These are phyloP conservation scores for Penicillium salamii DNA, from an alignment of 495 filamentous ascomycete species.

Conservation along the genomic window DNA sequence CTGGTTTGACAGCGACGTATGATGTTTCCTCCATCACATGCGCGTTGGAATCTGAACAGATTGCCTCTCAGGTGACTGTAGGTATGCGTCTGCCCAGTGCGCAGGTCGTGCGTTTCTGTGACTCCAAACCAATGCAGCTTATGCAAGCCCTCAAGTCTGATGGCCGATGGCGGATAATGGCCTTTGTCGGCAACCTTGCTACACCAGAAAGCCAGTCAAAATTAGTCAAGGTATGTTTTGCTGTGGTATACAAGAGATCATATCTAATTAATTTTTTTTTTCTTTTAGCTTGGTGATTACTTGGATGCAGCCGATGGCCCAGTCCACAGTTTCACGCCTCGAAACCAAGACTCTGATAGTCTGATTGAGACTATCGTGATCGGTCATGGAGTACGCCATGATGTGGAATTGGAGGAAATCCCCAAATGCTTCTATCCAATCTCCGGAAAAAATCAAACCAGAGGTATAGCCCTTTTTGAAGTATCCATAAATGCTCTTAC, in stretches of 20 bases:
- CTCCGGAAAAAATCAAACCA: conserved; percentile 57
- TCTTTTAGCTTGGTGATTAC: conserved; percentile 39
- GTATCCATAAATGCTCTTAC: no score
- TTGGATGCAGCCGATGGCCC: conserved; percentile 35
- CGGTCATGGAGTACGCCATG: conserved; percentile 48
- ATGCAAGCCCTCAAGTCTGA: conserved; percentile 46
- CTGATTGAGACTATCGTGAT: conserved; percentile 61
- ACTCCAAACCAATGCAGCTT: conserved; percentile 58
- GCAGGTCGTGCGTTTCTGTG: conserved; percentile 58
- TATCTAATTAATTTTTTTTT: neutral
- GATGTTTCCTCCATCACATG: conserved; percentile 47
- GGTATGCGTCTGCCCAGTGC: conserved; percentile 59
- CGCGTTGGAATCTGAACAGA: conserved; percentile 21
- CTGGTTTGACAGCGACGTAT: conserved; percentile 60
- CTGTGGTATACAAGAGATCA: neutral
- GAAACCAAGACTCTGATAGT: conserved; percentile 47
- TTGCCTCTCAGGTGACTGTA: conserved; percentile 47
- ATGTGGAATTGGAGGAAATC: conserved; percentile 57
- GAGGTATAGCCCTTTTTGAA: conserved; percentile 43
- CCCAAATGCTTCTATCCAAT: conserved; percentile 57
- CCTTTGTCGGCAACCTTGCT: conserved; percentile 53
- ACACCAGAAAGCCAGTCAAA: conserved; percentile 28
- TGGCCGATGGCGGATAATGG: conserved; percentile 62
- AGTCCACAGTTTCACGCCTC: conserved; percentile 43
- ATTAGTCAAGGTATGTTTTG: conserved; percentile 41